Base-by-base conservation (phyloP, 2,329 filamentous ascomycete species). In the Cladosporium phlei region DNA sequence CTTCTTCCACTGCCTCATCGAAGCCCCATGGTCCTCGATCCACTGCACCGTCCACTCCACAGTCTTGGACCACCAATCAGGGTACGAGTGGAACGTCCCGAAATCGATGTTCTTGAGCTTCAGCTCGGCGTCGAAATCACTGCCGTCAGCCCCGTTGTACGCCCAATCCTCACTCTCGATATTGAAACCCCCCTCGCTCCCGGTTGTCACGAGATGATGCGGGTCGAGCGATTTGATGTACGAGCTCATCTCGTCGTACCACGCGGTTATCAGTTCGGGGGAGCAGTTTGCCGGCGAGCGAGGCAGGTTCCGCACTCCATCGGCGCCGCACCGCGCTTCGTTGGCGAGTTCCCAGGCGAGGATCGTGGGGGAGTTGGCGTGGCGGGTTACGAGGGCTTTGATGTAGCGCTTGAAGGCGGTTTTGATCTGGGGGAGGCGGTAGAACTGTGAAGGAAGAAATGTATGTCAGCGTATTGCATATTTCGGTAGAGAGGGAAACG, bases 291-390 rank as follows among this genome's bases (percentile, higher is more conserved):
- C 50, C n/a, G n/a, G n/a, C 28, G 58, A 61, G 20, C 63, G 57
- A 5, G 63, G 62, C 49, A 85, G 70, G 21, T 82, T 71, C 10
- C 72, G 70, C 1, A 76, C 75, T 30, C 69, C 66, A 57, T 82
- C 85, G 8, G 77, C 74, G 10, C 72, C 68, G 66, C 81, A 85
- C 50, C 81, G 72, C 12, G 81, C 78, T 64, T 86, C 82, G 54
- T 86, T 86, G 49, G 72, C 78, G 3, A 86, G 67, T 56, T 86
- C 82, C 82, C 82, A 86, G 0, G 80, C 79, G 53, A 85, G 77
- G 42, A 86, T 73, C 0, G 82, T 74, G 0, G 76, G 66, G 0
- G 77, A 82, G 51, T 72, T 67, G 38, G 70, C 74, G 66, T 83
- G 85, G 10, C 82, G 70, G 17, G 66, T 74, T 3, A 86, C 73